phyloP scores from a whole-genome alignment of 768 basidiomycete species.

The Pisolithus marmoratus region DNA sequence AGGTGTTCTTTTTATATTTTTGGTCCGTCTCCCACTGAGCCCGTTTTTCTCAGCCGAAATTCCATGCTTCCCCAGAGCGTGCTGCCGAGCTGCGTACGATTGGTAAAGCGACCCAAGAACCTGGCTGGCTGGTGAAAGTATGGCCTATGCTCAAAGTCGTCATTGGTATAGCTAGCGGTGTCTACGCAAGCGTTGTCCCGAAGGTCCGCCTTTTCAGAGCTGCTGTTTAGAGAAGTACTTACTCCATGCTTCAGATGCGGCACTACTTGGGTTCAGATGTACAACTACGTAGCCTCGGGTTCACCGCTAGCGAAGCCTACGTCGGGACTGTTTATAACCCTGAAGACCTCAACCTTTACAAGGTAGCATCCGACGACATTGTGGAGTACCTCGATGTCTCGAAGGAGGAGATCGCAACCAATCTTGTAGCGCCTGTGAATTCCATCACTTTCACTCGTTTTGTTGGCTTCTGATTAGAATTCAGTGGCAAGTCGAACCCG shows the following conservation, averaged over 20 bases:
- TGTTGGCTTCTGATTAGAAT: not conserved
- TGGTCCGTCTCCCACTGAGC: not conserved
- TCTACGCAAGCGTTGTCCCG: slow-evolving; percentile 10
- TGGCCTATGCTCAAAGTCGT: slow-evolving; percentile 13
- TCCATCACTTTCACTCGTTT: not conserved
- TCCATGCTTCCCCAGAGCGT: slow-evolving; percentile 8
- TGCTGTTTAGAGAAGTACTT: not conserved
- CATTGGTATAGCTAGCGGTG: slow-evolving; percentile 14
- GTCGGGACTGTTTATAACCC: slow-evolving; percentile 9
- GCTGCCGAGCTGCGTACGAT: slow-evolving; percentile 12
- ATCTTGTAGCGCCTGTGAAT: slow-evolving; percentile 10
- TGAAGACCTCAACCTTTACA: slow-evolving; percentile 11
- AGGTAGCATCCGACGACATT: slow-evolving; percentile 10
- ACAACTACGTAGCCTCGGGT: slow-evolving; percentile 11
- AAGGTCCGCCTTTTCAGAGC: slow-evolving; percentile 2
- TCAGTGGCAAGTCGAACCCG: slow-evolving; percentile 13
- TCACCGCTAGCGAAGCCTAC: slow-evolving; percentile 13
- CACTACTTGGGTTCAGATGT: slow-evolving; percentile 12
- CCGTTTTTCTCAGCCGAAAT: slow-evolving; percentile 5
- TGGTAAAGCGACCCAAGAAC: slow-evolving; percentile 6
- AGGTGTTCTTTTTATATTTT: not conserved
- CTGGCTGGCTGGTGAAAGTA: slow-evolving; percentile 13
- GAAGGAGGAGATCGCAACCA: slow-evolving; percentile 8
- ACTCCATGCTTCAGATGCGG: slow-evolving; percentile 3
- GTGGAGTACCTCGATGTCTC: slow-evolving; percentile 16